A percentile compares a stretch with the other conserved stretches of the same genome.
phyloP scores from a whole-genome alignment of 2,329 filamentous ascomycete genomes.

The Monilinia polystroma region DNA sequence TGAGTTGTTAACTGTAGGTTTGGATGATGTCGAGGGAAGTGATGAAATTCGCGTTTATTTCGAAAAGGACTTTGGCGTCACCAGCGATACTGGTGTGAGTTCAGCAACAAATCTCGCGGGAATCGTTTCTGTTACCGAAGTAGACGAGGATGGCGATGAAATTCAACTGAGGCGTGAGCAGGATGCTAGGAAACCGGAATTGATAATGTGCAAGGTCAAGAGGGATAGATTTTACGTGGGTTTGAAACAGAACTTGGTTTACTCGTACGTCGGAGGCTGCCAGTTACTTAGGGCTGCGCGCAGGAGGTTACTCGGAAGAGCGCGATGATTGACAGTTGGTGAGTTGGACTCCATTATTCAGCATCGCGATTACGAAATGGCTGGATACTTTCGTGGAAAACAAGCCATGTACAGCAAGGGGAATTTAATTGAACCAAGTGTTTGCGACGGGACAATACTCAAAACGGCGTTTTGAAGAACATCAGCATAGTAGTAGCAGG shows the following conservation, averaged over 20 bases:
- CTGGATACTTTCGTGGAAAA: background rate
- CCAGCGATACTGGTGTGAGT: background rate
- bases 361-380: background rate
- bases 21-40: slow-evolving; percentile 20
- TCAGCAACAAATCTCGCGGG: background rate
- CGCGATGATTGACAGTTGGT: background rate
- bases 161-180: background rate
- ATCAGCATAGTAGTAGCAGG: background rate
- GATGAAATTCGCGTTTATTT: slow-evolving; percentile 30
- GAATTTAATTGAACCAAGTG: background rate
- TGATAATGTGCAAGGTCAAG: slow-evolving; percentile 37
- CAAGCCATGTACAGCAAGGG: background rate
- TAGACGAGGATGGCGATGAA: slow-evolving; percentile 14
- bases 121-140: background rate
- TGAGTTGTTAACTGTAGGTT: slow-evolving; percentile 29
- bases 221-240: slow-evolving; percentile 32
- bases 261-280: slow-evolving; percentile 30
- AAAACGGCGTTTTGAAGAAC: background rate
- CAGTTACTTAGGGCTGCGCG: slow-evolving; percentile 16
- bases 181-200: slow-evolving; percentile 26
- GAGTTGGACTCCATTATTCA: background rate
- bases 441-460: background rate
- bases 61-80: slow-evolving; percentile 33
- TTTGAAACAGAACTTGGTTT: slow-evolving; percentile 20
- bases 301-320: slow-evolving; percentile 28